These are phyloP conservation scores for Neurospora discreta DNA, from an alignment of 495 filamentous ascomycete species.

Conservation along the genomic window DNA sequence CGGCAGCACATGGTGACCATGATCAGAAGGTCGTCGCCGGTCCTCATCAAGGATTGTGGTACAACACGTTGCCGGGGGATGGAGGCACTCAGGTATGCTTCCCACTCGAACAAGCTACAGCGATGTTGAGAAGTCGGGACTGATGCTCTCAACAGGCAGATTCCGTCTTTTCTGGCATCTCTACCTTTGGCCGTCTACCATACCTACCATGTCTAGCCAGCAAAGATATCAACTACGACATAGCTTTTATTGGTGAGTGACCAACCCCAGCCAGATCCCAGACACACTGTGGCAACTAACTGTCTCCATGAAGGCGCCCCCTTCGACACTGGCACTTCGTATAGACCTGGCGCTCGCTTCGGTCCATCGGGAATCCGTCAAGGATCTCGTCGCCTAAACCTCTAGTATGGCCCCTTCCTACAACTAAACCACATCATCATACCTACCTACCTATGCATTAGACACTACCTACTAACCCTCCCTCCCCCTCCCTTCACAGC, in stretches of 20 bases:
- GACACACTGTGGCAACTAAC: constrained; percentile 24
- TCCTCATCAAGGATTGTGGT: constrained; percentile 41
- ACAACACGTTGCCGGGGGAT: constrained; percentile 44
- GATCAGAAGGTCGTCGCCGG: constrained; percentile 34
- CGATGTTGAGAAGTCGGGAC: not conserved
- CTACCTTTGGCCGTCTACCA: constrained; percentile 73
- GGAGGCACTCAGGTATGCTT: constrained; percentile 42
- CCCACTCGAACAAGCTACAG: not conserved
- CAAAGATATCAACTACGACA: constrained; percentile 58
- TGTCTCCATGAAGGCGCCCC: constrained; percentile 23
- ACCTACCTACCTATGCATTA: no score
- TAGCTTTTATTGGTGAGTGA: constrained; percentile 70
- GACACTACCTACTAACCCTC: not conserved
- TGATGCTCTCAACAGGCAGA: constrained; percentile 27
- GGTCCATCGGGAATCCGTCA: constrained; percentile 79
- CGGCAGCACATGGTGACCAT: constrained; percentile 22
- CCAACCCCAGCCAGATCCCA: constrained; percentile 51
- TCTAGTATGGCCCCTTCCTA: constrained; percentile 30
- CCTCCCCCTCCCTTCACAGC: constrained; percentile 14
- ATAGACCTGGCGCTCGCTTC: constrained; percentile 59
- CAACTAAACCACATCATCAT: not conserved
- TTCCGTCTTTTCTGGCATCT: constrained; percentile 66
- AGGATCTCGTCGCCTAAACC: constrained; percentile 63
- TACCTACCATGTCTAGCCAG: constrained; percentile 62
- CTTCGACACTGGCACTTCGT: constrained; percentile 30